These are phyloP conservation scores for Podaxis sp. DNA, from an alignment of 768 basidiomycete species.

Conservation along the genomic window DNA sequence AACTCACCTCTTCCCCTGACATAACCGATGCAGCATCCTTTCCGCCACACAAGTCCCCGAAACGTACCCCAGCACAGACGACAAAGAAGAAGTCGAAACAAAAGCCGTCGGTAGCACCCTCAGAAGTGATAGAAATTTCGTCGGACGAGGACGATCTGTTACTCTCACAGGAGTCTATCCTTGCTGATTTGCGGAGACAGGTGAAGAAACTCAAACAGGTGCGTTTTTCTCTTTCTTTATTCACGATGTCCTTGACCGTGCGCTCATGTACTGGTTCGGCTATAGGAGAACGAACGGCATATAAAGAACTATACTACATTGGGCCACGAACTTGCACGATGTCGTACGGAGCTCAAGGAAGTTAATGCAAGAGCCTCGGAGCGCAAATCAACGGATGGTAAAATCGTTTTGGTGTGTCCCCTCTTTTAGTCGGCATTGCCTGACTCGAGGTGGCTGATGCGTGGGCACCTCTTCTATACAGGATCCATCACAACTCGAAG, in stretches of 20 bases:
- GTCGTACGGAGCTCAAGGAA: conserved; percentile 7
- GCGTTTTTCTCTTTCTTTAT: conserved; percentile 14
- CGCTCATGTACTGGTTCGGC: neutral
- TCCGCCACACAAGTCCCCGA: conserved; percentile 18
- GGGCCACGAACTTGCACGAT: conserved; percentile 2
- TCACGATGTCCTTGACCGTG: neutral
- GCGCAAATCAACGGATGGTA: conserved; percentile 26
- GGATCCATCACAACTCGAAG: conserved; percentile 49
- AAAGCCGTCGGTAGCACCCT: conserved; percentile 18
- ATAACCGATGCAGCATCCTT: conserved; percentile 14
- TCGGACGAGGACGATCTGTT: conserved; percentile 48
- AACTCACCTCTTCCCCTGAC: conserved; percentile 17
- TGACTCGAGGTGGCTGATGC: neutral
- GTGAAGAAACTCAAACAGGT: conserved; percentile 47
- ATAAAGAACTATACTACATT: conserved; percentile 24
- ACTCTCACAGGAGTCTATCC: conserved; percentile 20
- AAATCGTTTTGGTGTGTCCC: conserved; percentile 30
- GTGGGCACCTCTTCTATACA: conserved; percentile 19
- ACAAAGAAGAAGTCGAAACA: conserved; percentile 21
- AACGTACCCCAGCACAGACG: neutral
- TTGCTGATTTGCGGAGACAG: conserved; percentile 38
- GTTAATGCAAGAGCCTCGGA: conserved; percentile 9
- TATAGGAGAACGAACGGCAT: conserved; percentile 32
- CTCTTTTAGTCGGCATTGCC: neutral
- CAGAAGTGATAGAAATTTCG: conserved; percentile 55